Evolutionary conservation across 805 yeast genomes (phyloP), one percentile per base, ranked within the genome.

Genomic region (Naumovozyma dairenensis): DNA sequence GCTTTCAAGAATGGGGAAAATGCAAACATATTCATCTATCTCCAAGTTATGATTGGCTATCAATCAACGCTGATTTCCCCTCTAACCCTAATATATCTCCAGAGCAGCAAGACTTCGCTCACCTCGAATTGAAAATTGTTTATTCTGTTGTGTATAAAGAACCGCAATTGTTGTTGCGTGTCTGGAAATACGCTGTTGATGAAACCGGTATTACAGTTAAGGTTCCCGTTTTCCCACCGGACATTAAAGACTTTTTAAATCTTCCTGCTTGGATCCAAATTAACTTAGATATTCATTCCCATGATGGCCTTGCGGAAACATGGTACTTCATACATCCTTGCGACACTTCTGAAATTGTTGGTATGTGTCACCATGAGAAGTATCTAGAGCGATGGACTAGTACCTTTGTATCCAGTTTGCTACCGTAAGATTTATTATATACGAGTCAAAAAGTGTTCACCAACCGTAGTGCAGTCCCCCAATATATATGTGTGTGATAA

Each of bases 321-420:
- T 55, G 56, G 56, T 50, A 44, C 28, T 34, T 38, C 15, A 25
- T 53, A 9, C 57, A 55, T 34, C 41, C 46, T 19, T 56, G 61
- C 30, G 58, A 54, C 32, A 53, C 59, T 2, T 36, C 40, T 4
- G 41, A 35, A 8, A 47, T 51, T 12, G 40, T 53, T 3, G 57
- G 57, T 1, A 35, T n/a, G n/a, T n/a, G n/a, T n/a, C n/a, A n/a
- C n/a, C 19, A 13, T 6, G 29, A 36, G 8, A 30, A 29, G 10
- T 56, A 56, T 32, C 25, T 56, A 6, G 15, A 36, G 17, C 32
- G 57, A 22, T 55, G 59, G 61, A 21, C 46, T 37, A 39, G 48
- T n/a, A n/a, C n/a, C n/a, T n/a, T n/a, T n/a, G n/a, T n/a, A n/a
- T n/a, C n/a, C n/a, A n/a, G n/a, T n/a, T n/a, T n/a, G n/a, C n/a